Evolutionary conservation across 148 eudicot species (phyloP), one percentile per base, ranked within the genome.

Genomic region (Oxyria digyna): DNA sequence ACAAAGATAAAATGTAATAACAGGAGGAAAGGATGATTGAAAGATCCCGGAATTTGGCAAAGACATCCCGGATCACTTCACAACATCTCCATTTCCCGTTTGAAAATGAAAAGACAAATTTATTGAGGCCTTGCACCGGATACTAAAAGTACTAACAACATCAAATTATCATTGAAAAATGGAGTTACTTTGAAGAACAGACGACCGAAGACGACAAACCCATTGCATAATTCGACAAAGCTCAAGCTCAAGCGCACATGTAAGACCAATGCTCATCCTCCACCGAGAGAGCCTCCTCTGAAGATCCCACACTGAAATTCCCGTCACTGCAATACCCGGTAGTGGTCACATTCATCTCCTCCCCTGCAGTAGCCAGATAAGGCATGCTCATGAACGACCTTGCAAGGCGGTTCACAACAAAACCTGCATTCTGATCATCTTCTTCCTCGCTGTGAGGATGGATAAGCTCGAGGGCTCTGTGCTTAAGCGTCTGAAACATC

Each of bases 401-500:
- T 5, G 65, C 65, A 31, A 59, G 65, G 65, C 37, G 13, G 37
- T 59, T 38, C 1, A 59, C 65, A 15, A 59, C n/a, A 4, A 59
- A 59, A 6, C 65, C 37, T 6, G 38, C 4, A 9, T n/a, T 15
- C 9, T 59, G 29, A 15, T 29, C 35, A 14, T 59, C 65, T 24
- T 54, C 57, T 4, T 50, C 27, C 27, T 50, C 57, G 8, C 46
- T 42, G 27, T 50, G 57, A 20, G 9, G 26, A 12, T 21, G 11
- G 29, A 50, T 20, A 11, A 50, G 11, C 27, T 54, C 62, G 11
- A 54, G 97, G 1, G 80, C 88, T 20, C 98, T 73, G 72, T 85
- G 87, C 89, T 88, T 88, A 55, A 93, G 91, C 6, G 82, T 67
- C 83, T 85, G 78, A 42, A 83, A 87, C 98, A 93, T 89, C 75